Evolutionary conservation across 2,329 filamentous ascomycete species (phyloP), one percentile per base, ranked within the genome.

Genomic region (Fusarium floridanum): DNA sequence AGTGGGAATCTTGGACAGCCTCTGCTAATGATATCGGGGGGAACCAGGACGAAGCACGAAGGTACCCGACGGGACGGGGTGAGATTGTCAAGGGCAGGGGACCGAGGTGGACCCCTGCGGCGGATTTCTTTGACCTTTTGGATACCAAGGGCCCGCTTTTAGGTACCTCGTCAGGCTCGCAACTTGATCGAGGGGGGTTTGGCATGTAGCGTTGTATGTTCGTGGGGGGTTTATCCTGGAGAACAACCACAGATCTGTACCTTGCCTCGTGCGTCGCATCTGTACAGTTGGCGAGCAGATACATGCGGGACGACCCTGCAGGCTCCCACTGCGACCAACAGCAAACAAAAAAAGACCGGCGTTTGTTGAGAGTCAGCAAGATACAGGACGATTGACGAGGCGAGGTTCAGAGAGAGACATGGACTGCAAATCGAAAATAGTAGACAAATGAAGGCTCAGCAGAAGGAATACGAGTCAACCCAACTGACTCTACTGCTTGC

Each of bases 251-350:
- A 41, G 24, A 67, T 41, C 34, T 65, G 37, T 75, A 75, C 72
- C 63, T 71, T 48, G 60, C 45, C 32, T 55, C 27, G 34, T 59
- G 67, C 32, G 45, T 57, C 39, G 45, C 34, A 6, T 43, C 37
- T 34, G 69, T 75, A 67, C 43, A 67, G 27, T 32, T 20, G 69
- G 66, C 66, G 61, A 73, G 61, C 17, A 32, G 37, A 60, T 70
- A 70, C 69, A 27, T 73, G 59, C 43, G 68, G 72, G 68, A 74
- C 64, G 62, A 67, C 61, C 72, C 68, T 75, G 61, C 37, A 43
- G 34, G 59, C 63, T 63, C 43, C 37, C 60, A 59, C 48, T 36
- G 48, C 57, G 61, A 73, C 55, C 68, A 74, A 60, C 62, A 67
- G 70, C 59, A 45, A 37, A 53, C 60, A 67, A 63, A 43, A 39